phyloP scores from a whole-genome alignment of 345 rosid species.

The Leavenworthia alabamica region DNA sequence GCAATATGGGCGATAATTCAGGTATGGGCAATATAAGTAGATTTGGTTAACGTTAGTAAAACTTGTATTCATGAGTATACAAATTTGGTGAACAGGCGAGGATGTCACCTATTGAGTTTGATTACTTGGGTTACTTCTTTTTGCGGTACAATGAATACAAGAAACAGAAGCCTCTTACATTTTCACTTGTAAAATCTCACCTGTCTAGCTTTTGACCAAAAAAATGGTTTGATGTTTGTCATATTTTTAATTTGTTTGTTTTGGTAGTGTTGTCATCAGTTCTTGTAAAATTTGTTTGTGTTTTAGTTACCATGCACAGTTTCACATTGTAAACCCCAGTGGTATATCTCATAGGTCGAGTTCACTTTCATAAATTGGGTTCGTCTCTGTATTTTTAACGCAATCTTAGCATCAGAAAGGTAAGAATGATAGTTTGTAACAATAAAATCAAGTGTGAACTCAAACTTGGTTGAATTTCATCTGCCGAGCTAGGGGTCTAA shows the following conservation, averaged over 20 bases:
- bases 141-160: conserved; percentile 80
- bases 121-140: conserved; percentile 79
- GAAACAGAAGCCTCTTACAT: conserved; percentile 51
- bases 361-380: too few species aligned
- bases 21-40: conserved; percentile 36
- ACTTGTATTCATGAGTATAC: background rate
- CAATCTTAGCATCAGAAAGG: too few species aligned
- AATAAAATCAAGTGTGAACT: too few species aligned
- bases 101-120: conserved; percentile 88
- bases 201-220: conserved; percentile 3
- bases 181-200: conserved; percentile 53
- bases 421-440: too few species aligned
- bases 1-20: conserved; percentile 94
- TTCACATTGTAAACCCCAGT: too few species aligned
- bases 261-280: too few species aligned
- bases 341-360: too few species aligned
- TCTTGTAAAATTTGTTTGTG: conserved; percentile 15
- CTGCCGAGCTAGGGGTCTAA: too few species aligned
- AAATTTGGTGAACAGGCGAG: conserved; percentile 50
- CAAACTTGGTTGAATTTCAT: too few species aligned
- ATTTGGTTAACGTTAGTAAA: background rate
- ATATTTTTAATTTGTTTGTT: background rate
- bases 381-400: too few species aligned
- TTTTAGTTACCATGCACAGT: background rate
- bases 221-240: background rate